phyloP scores from a whole-genome alignment of 2,329 filamentous ascomycete species.

The Fusarium sp. region DNA sequence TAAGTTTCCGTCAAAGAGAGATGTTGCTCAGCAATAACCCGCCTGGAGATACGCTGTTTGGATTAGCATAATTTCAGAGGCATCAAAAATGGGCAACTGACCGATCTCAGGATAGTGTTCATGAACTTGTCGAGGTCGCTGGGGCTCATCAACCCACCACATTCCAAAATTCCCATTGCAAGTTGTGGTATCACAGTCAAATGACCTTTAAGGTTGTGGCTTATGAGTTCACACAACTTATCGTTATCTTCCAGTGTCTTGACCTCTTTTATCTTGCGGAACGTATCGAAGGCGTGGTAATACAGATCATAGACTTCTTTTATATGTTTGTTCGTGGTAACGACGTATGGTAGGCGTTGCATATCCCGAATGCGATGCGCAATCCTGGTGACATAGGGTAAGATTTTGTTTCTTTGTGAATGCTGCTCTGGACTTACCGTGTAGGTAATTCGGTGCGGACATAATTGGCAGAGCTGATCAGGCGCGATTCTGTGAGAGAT shows the following conservation, averaged over 20 bases:
- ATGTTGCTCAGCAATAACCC: constrained; percentile 98
- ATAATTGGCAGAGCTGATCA: constrained; percentile 97
- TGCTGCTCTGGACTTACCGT: constrained; percentile 41
- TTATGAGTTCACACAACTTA: constrained; percentile 81
- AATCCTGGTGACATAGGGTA: constrained; percentile 64
- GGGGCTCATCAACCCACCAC: constrained; percentile 81
- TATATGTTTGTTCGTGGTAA: constrained; percentile 94
- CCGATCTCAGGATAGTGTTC: constrained; percentile 90
- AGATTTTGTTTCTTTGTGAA: not conserved
- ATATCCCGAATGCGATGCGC: constrained; percentile 97
- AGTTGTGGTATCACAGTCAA: constrained; percentile 93
- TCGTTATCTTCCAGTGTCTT: constrained; percentile 91
- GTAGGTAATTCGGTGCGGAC: constrained; percentile 94
- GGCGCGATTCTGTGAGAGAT: constrained; percentile 86
- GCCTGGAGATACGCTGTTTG: constrained; percentile 84
- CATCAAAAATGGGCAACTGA: constrained; percentile 57
- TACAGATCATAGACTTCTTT: constrained; percentile 97
- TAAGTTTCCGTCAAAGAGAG: constrained; percentile 95
- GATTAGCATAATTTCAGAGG: not conserved
- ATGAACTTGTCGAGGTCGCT: constrained; percentile 92
- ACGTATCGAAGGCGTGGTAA: constrained; percentile 93
- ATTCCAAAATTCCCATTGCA: constrained; percentile 93
- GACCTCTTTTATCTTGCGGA: constrained; percentile 86
- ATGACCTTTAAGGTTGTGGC: constrained; percentile 84
- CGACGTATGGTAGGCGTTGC: constrained; percentile 94